Evolutionary conservation across 148 eudicot species (phyloP).

Genomic region (Silene latifolia): DNA sequence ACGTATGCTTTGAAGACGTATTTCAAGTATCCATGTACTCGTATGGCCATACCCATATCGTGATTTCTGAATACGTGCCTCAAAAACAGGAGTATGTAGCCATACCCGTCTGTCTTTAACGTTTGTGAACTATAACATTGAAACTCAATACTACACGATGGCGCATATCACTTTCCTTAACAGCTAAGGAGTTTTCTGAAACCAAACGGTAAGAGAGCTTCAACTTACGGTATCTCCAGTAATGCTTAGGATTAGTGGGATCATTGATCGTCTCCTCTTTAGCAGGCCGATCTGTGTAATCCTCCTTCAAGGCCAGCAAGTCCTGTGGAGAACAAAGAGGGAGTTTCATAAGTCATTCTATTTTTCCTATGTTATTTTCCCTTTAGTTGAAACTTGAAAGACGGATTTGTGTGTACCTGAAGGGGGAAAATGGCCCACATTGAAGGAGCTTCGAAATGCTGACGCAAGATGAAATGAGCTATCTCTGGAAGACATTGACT

Average conservation of each 20-base stretch:
- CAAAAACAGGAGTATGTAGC: too few species aligned
- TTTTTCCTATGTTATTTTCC: not conserved
- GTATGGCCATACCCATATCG: not conserved
- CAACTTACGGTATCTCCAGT: slow-evolving; percentile 91
- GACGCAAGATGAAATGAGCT: slow-evolving; percentile 64
- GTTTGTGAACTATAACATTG: too few species aligned
- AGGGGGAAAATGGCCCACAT: slow-evolving; percentile 99
- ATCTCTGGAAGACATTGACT: slow-evolving; percentile 75
- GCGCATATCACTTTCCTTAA: too few species aligned
- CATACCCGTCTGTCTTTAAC: too few species aligned
- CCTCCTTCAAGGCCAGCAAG: slow-evolving; percentile 77
- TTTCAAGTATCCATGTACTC: too few species aligned
- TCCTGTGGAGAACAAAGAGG: slow-evolving; percentile 43
- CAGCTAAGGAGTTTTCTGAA: too few species aligned
- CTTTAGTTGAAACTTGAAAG: not conserved
- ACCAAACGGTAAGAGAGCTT: not conserved
- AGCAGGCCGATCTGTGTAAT: slow-evolving; percentile 81
- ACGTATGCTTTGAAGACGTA: too few species aligned
- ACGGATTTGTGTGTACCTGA: slow-evolving; percentile 51
- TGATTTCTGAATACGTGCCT: not conserved
- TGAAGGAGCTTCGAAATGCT: slow-evolving; percentile 94
- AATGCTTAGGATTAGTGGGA: slow-evolving; percentile 96
- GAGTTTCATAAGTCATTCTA: not conserved
- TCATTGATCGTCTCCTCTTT: slow-evolving; percentile 92
- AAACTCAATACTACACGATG: too few species aligned